phyloP scores from a whole-genome alignment of 805 yeast species.

The Suhomyces sp. region DNA sequence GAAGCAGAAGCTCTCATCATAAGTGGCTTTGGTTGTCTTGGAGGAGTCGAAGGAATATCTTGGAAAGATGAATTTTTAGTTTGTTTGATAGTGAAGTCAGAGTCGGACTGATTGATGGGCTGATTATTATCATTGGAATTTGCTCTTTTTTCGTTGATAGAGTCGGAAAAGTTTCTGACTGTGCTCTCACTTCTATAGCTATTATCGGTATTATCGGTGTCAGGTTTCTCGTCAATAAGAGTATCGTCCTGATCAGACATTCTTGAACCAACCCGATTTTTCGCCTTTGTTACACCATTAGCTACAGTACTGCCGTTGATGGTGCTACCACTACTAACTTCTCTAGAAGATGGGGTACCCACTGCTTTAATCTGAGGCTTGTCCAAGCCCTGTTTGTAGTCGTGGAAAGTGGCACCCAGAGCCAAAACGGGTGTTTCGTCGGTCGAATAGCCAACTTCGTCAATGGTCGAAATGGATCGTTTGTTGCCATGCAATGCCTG shows the following conservation, averaged over 20 bases:
- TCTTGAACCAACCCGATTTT: background rate
- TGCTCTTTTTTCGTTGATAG: background rate
- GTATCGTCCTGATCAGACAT: conserved; percentile 24
- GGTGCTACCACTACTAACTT: background rate
- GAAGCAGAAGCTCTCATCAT: conserved; percentile 2
- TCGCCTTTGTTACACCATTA: background rate
- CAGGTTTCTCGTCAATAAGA: conserved; percentile 17
- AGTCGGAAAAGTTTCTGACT: background rate
- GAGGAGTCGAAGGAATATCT: background rate
- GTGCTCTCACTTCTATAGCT: conserved; percentile 1
- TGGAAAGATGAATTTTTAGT: background rate
- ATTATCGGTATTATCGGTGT: conserved; percentile 1
- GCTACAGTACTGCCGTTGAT: background rate
- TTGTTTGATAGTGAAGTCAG: background rate
- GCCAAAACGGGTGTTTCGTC: conserved; percentile 24
- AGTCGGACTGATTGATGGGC: background rate
- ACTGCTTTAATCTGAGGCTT: conserved; percentile 71
- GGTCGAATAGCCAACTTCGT: conserved; percentile 16
- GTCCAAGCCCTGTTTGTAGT: conserved; percentile 15
- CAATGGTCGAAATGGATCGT: conserved; percentile 20
- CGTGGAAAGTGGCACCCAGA: conserved; percentile 24
- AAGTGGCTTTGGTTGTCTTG: background rate
- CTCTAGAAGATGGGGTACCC: conserved; percentile 51
- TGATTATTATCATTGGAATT: background rate
- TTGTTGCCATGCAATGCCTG: conserved; percentile 1